Evolutionary conservation across 805 yeast species (phyloP), one percentile per base, ranked within the genome.

Genomic region (Brettanomyces sp.): DNA sequence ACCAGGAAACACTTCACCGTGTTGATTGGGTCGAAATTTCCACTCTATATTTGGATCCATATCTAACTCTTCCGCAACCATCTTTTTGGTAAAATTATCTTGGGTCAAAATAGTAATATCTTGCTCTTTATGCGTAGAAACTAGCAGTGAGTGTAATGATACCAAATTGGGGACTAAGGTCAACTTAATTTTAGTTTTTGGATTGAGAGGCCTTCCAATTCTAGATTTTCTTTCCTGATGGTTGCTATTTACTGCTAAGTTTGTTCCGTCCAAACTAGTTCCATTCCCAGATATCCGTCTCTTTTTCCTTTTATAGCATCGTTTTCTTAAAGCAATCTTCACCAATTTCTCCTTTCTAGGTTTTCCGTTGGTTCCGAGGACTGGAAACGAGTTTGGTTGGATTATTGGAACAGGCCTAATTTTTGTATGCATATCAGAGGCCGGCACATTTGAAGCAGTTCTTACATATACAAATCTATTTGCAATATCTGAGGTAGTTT

Each of bases 151-250:
- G 56, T 74, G 74, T 21, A 76, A 57, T 3, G 67, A 58, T 4
- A 69, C 59, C 39, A 76, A 52, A 30, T 72, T 66, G 6, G 76
- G 72, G 4, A 72, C 72, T 43, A 71, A 49, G 0, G 79, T 67
- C n/a, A 76, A 56, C 41, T 76, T 66, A 3, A 76, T 70, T 46
- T 70, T 67, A 4, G 78, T 67, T 18, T 76, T 77, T 3, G 79
- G 76, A 35, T 77, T 76, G 21, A 76, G 56, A 11, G 77, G 76
- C 30, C 70, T 53, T 5, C 70, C 70, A 41, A 64, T 67, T 13
- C 62, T 55, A 37, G 56, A 56, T 21, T 21, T 43, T 8, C 18
- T 8, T 8, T 18, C 23, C 7, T 38, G 41, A 18, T 38, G 18
- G 7, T 35, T 35, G 13, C 3, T n/a, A n/a, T 35, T 35, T 35